Percentiles rank a stretch among this genome's conserved stretches.
These are phyloP conservation scores for Pontederia paniculata DNA, from an alignment of 176 grass and related monocot species.

Conservation along the genomic window DNA sequence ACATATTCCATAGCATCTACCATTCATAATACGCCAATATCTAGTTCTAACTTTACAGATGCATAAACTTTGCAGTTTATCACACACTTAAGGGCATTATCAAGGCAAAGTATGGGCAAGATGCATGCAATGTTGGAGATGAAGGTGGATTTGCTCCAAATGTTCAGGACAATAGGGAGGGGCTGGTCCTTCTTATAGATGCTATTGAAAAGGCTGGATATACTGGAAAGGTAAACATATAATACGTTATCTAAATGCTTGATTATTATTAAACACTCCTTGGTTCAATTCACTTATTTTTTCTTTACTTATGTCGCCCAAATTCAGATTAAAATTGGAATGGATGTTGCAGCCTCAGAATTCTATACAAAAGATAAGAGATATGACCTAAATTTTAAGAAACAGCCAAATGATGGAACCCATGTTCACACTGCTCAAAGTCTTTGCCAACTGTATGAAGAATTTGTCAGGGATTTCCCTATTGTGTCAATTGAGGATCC, in stretches of 20 bases:
- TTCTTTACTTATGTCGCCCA: conserved; percentile 6
- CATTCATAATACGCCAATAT: too few relatives aligned
- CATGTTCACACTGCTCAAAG: conserved; percentile 46
- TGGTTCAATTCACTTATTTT: background rate
- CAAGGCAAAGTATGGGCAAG: conserved; percentile 95
- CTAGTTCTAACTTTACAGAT: too few relatives aligned
- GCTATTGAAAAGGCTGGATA: conserved; percentile 92
- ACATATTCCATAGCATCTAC: too few relatives aligned
- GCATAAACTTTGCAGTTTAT: conserved; percentile 44
- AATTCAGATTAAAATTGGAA: conserved; percentile 93
- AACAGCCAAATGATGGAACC: conserved; percentile 75
- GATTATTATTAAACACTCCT: background rate
- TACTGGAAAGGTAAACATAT: conserved; percentile 53
- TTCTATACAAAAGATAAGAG: conserved; percentile 72
- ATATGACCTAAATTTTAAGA: conserved; percentile 96
- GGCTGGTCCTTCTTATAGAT: conserved; percentile 92
- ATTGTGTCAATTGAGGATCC: conserved; percentile 99
- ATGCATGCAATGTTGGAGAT: conserved; percentile 97
- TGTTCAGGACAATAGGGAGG: conserved; percentile 97
- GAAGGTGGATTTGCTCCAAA: conserved; percentile 99
- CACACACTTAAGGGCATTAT: conserved; percentile 91
- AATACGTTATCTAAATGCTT: background rate
- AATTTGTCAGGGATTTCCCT: conserved; percentile 81
- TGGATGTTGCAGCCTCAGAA: conserved; percentile 97
- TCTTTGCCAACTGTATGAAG: conserved; percentile 67